Conservation (phyloP, 2,329 filamentous ascomycete genomes). For the Talaromyces marneffei region DNA sequence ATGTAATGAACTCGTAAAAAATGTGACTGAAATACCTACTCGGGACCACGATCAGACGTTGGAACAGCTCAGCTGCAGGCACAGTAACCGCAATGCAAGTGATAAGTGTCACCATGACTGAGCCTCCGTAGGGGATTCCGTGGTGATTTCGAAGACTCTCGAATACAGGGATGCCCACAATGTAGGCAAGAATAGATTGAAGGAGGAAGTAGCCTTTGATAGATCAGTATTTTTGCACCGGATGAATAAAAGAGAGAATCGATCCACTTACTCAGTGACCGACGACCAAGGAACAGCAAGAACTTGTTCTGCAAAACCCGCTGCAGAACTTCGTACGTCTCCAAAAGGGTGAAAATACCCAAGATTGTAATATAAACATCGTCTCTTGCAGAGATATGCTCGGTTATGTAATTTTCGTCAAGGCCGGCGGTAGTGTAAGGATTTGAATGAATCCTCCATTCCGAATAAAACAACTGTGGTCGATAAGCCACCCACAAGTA, state of each 20-base stretch:
- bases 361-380: constrained; percentile 43
- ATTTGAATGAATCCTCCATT: constrained; percentile 38
- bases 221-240: background rate
- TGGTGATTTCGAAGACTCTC: background rate
- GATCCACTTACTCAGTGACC: constrained; percentile 39
- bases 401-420: constrained; percentile 29
- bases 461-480: constrained; percentile 30
- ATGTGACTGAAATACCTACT: constrained; percentile 12
- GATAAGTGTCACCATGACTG: constrained; percentile 12
- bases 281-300: constrained; percentile 35
- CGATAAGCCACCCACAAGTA: constrained; percentile 41
- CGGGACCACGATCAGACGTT: constrained; percentile 9
- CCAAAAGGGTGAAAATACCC: constrained; percentile 37
- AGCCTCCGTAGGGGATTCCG: background rate
- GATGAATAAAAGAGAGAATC: background rate
- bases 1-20: constrained; percentile 13
- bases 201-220: constrained; percentile 37
- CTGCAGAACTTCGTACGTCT: constrained; percentile 35
- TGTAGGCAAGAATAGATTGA: constrained; percentile 39
- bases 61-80: constrained; percentile 9
- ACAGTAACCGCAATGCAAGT: constrained; percentile 9
- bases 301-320: constrained; percentile 29
- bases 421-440: constrained; percentile 36
- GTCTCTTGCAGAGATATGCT: constrained; percentile 34
- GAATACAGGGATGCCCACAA: constrained; percentile 30